A percentile compares a stretch with the other conserved stretches of the same genome.
phyloP scores from a whole-genome alignment of 1,139 yeast genomes.

The Taiozyma sp. region DNA sequence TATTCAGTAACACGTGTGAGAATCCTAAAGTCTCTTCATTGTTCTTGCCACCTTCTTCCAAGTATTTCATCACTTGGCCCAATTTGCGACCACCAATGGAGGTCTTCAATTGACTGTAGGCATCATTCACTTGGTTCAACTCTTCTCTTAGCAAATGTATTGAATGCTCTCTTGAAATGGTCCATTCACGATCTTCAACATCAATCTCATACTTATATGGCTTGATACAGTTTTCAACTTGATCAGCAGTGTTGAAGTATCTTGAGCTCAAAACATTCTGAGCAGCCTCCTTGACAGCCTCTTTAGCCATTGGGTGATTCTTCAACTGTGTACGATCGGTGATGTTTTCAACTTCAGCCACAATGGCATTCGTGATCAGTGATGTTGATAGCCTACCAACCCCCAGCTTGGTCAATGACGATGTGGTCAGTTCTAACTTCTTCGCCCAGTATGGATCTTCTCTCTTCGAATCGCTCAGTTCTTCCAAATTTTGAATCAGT shows the following conservation, averaged over 20 bases:
- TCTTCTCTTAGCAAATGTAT: constrained; percentile 74
- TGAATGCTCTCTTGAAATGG: constrained; percentile 72
- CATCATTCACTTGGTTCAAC: constrained; percentile 70
- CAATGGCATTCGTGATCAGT: constrained; percentile 71
- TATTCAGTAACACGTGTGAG: constrained; percentile 60
- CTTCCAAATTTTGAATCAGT: constrained; percentile 40
- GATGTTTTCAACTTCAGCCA: constrained; percentile 71
- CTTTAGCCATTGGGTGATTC: constrained; percentile 79
- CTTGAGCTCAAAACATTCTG: constrained; percentile 69
- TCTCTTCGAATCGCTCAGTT: constrained; percentile 45
- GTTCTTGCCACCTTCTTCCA: constrained; percentile 35
- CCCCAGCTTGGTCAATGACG: constrained; percentile 84
- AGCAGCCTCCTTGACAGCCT: constrained; percentile 82
- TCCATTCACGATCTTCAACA: constrained; percentile 94
- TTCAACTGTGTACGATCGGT: constrained; percentile 69
- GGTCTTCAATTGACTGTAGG: constrained; percentile 55
- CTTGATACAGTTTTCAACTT: constrained; percentile 96
- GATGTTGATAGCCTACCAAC: constrained; percentile 87
- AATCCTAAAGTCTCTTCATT: constrained; percentile 67
- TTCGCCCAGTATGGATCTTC: constrained; percentile 85
- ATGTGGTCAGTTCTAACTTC: constrained; percentile 77
- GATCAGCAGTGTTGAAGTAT: constrained; percentile 92
- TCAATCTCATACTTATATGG: constrained; percentile 97
- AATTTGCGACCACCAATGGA: constrained; percentile 80
- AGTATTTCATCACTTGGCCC: constrained; percentile 72